Evolutionary conservation across 2,329 filamentous ascomycete species (phyloP).

Genomic region (Ampelomyces quisqualis): DNA sequence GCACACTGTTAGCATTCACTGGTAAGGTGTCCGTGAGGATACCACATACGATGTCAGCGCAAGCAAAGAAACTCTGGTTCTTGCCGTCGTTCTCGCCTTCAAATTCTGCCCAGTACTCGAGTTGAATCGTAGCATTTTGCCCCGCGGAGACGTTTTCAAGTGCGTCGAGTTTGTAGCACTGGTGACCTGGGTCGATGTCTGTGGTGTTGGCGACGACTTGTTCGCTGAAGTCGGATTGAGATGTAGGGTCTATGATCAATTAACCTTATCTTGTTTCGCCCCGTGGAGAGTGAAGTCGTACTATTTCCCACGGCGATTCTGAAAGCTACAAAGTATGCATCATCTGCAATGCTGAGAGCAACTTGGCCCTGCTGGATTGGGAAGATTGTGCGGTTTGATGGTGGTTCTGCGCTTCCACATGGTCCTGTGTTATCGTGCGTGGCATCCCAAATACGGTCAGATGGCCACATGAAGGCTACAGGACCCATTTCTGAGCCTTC

Average conservation of each 20-base stretch:
- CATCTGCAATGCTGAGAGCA: slow-evolving; percentile 58
- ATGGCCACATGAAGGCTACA: slow-evolving; percentile 62
- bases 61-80: slow-evolving; percentile 50
- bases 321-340: slow-evolving; percentile 57
- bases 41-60: slow-evolving; percentile 45
- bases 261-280: slow-evolving; percentile 14
- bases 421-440: slow-evolving; percentile 58
- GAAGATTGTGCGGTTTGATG: slow-evolving; percentile 57
- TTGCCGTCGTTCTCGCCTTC: slow-evolving; percentile 44
- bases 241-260: slow-evolving; percentile 40
- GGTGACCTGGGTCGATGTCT: slow-evolving; percentile 47
- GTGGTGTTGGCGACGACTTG: slow-evolving; percentile 41
- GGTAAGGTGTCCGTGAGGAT: neutral
- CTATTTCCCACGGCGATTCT: slow-evolving; percentile 56
- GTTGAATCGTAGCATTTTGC: slow-evolving; percentile 50
- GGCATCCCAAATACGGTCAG: slow-evolving; percentile 58
- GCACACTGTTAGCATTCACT: neutral
- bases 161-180: slow-evolving; percentile 47
- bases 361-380: slow-evolving; percentile 59
- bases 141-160: slow-evolving; percentile 40
- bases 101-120: slow-evolving; percentile 48
- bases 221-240: slow-evolving; percentile 45
- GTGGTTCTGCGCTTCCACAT: slow-evolving; percentile 55
- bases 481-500: slow-evolving; percentile 53
- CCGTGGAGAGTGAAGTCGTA: too few species aligned